A percentile compares a stretch with the other conserved stretches of the same genome.
phyloP scores from a whole-genome alignment of 306 rosid species.

The Crataegus laevigata region DNA sequence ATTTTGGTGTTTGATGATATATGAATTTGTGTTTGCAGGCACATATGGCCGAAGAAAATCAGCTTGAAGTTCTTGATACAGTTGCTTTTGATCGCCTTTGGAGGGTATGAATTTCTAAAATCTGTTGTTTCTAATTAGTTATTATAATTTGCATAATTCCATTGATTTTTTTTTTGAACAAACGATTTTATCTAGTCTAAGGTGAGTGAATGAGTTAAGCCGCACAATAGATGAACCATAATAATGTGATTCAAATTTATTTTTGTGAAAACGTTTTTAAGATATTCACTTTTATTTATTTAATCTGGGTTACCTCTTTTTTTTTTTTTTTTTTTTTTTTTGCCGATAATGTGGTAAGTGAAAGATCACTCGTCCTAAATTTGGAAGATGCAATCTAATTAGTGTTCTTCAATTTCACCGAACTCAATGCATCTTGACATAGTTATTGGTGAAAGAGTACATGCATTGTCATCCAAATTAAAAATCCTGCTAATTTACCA shows the following conservation, averaged over 20 bases:
- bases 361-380: not conserved
- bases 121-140: not conserved
- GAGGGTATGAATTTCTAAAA: slow-evolving; percentile 49
- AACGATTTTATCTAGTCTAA: too few species aligned
- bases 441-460: too few species aligned
- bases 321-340: not conserved
- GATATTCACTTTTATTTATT: not conserved
- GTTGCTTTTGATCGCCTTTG: slow-evolving; percentile 51
- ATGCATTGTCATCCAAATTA: too few species aligned
- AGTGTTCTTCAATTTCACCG: too few species aligned
- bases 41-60: slow-evolving; percentile 49
- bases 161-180: not conserved
- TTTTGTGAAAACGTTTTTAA: too few species aligned
- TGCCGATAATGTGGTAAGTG: not conserved
- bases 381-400: too few species aligned
- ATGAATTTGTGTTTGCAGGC: slow-evolving; percentile 34
- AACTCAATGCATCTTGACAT: too few species aligned
- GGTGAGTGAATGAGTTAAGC: rapidly evolving
- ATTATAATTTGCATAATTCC: not conserved
- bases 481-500: too few species aligned
- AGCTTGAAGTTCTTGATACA: slow-evolving; percentile 41
- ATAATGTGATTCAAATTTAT: too few species aligned
- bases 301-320: too few species aligned
- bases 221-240: too few species aligned
- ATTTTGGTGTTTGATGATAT: not conserved